Evolutionary conservation across 2,329 filamentous ascomycete species (phyloP).

Genomic region (Ophiostoma himal-ulmi): DNA sequence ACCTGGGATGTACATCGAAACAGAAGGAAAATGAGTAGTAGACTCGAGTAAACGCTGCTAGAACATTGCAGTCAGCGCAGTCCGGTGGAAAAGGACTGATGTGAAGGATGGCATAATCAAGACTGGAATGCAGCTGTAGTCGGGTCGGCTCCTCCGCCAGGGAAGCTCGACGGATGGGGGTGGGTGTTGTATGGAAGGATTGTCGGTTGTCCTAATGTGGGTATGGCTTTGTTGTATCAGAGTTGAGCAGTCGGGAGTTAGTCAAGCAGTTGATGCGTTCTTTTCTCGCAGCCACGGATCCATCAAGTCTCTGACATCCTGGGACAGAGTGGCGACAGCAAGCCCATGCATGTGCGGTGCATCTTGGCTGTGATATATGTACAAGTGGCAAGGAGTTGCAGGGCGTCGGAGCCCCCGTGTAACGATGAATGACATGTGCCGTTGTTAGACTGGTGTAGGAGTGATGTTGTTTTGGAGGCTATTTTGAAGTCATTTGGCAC

Average conservation of each 20-base stretch:
- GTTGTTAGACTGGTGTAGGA: not conserved
- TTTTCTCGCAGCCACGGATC: not conserved
- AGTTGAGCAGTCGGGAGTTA: not conserved
- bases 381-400: not conserved
- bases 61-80: not conserved
- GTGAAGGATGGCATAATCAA: not conserved
- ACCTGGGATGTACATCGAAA: not conserved
- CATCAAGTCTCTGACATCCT: not conserved
- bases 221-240: not conserved
- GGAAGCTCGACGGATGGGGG: slow-evolving; percentile 1
- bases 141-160: slow-evolving; percentile 1
- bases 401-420: not conserved
- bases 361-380: not conserved
- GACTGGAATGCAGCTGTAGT: slow-evolving; percentile 7
- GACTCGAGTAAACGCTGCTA: not conserved
- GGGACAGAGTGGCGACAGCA: not conserved
- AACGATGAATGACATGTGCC: not conserved
- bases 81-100: not conserved
- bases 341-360: not conserved
- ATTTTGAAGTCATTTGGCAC: not conserved
- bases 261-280: not conserved
- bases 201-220: slow-evolving; percentile 3
- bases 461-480: slow-evolving; percentile 5
- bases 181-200: slow-evolving; percentile 8
- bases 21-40: not conserved